phyloP scores from a whole-genome alignment of 1,139 yeast species.

The Suhomyces maxii region DNA sequence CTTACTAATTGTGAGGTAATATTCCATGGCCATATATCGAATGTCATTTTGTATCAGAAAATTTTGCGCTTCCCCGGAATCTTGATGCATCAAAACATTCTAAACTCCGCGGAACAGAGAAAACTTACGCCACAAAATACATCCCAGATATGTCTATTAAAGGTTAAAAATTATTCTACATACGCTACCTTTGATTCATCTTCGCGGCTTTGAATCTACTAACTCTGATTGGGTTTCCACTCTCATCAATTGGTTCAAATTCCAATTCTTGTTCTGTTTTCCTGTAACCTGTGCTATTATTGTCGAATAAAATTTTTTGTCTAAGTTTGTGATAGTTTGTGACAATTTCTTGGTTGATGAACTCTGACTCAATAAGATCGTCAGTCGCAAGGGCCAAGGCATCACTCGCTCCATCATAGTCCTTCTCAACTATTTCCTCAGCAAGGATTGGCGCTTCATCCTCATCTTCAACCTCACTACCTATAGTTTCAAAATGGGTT shows the following conservation, averaged over 20 bases:
- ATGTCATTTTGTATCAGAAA: too few relatives aligned
- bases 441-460: conserved; percentile 40
- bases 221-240: conserved; percentile 56
- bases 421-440: conserved; percentile 42
- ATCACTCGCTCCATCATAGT: conserved; percentile 20
- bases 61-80: background rate
- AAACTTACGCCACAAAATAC: background rate
- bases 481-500: conserved; percentile 18
- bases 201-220: conserved; percentile 73
- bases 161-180: too few relatives aligned
- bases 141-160: background rate
- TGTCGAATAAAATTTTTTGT: conserved; percentile 45
- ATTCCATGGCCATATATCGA: too few relatives aligned
- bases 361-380: conserved; percentile 25
- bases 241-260: conserved; percentile 70
- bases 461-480: conserved; percentile 35
- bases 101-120: background rate
- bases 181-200: conserved; percentile 6
- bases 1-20: background rate
- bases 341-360: conserved; percentile 47
- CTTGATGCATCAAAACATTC: background rate
- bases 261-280: conserved; percentile 53
- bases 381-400: conserved; percentile 15
- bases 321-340: conserved; percentile 60
- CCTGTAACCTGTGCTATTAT: conserved; percentile 48